Evolutionary conservation across 2,329 filamentous ascomycete genomes (phyloP), one percentile per base, ranked within the genome.

Genomic region (Xylaria sp.): DNA sequence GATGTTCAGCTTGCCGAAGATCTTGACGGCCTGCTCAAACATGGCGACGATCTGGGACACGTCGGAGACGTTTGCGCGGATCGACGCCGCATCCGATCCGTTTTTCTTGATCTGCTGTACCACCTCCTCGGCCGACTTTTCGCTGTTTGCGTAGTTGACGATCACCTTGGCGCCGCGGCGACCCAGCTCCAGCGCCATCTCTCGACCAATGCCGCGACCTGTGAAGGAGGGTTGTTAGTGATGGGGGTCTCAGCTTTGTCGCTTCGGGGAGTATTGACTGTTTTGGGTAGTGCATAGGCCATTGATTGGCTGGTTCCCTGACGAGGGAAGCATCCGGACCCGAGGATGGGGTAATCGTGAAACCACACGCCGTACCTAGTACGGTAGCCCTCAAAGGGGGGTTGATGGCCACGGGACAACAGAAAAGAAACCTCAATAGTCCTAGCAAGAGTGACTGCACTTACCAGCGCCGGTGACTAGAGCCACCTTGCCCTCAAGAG

Each of bases 1-100:
- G 67, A 90, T 87, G 75, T 89, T 79, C 69, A 90, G 79, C 73
- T 83, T 80, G 73, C 86, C 86, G 70, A 85, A 90, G 72, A 83
- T 78, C 66, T 77, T 76, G 63, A 85, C 78, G 57, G 85, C 85
- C 70, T 87, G 74, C 59, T 82, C 79, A 77, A 90, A 88, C 66
- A 90, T 76, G 61, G 75, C 73, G 57, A 81, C 78, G 65, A 86
- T 90, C 74, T 90, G 78, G 61, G 80, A 73, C 51, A 88, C 81
- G 62, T 88, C 78, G 65, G 83, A 80, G 59, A 90, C 82, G 75
- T 91, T 87, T 67, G 87, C 88, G 76, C 86, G 81, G 75, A 89
- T 77, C 62, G 86, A 80, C 11, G 82, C 79, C 46, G 86, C 84
- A 63, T 87, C 83, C 54, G 81, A 80, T 57, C 86, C 86, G 59